Base-by-base conservation (phyloP, 176 grass and related monocot species). In the Poa annua region DNA sequence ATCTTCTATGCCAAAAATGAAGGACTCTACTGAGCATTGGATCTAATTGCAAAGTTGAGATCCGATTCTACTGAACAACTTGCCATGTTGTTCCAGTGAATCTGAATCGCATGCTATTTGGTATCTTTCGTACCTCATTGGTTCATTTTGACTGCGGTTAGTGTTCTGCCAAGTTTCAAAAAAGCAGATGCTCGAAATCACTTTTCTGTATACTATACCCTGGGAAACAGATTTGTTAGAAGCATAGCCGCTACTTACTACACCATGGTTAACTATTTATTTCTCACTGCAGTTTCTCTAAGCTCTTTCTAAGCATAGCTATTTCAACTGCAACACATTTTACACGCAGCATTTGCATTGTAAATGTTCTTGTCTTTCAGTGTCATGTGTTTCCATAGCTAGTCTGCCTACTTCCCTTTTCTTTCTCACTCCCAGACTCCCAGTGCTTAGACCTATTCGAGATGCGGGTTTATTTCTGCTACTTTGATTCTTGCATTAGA, bases 1-100 rank as follows among this genome's bases (percentile, higher is more conserved):
- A 49, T 74, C 5, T 60, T 59, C 29, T 70, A 50, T 57, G 29
- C 39, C 56, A 76, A 69, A 26, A 59, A 7, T 56, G 15, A 5
- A 11, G 15, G 14, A 52, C 55, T 50, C 24, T 22, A 33, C 36
- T 71, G 5, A 70, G 39, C 7, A 66, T 49, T 62, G n/a, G 4
- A 26, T 77, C 6, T 81, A 81, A 52, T 45, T 59, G 48, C 14
- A 38, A 79, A 26, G 22, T 87, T 66, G 33, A 49, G 26, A 86
- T 54, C 53, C 15, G 0, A 78, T 24, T 17, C 47, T 26, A 59
- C 6, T 49, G 38, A 73, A 49, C 38, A 88, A 57, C n/a, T 55
- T 73, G 3, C 4, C 10, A 5, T 34, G n/a, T 41, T 88, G 26
- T 67, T 80, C 11, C 15, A 45, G 11, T n/a, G 20, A 10, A 88